Conservation (phyloP, 805 yeast species). For the Starmerella ratchasimensis region DNA sequence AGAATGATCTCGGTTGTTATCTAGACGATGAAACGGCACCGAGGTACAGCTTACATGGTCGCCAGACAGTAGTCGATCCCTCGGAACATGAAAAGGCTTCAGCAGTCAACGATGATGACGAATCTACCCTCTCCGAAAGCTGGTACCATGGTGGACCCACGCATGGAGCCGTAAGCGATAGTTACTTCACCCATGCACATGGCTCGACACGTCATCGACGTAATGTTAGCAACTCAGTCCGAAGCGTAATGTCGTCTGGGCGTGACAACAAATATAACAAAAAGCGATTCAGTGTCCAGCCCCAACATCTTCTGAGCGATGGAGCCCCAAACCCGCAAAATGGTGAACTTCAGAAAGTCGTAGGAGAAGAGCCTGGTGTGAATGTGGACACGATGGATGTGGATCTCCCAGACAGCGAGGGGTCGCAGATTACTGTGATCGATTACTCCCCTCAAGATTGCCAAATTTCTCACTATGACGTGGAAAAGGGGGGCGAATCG, state of each 20-base stretch:
- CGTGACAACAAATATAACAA: neutral
- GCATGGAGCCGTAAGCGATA: no score
- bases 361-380: slow-evolving; percentile 50
- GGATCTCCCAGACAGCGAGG: slow-evolving; percentile 34
- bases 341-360: slow-evolving; percentile 8
- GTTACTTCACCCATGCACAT: no score
- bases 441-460: slow-evolving; percentile 37
- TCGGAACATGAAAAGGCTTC: no score
- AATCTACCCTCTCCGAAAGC: no score
- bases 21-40: no score
- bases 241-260: neutral
- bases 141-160: no score
- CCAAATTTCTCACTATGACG: slow-evolving; percentile 33
- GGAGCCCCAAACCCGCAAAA: neutral
- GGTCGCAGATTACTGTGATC: slow-evolving; percentile 40
- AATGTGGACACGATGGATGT: slow-evolving; percentile 40
- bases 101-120: no score
- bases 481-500: slow-evolving; percentile 23
- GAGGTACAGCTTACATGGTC: no score
- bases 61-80: no score
- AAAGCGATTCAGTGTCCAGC: slow-evolving; percentile 12
- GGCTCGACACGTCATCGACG: slow-evolving; percentile 1
- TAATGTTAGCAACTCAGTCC: neutral
- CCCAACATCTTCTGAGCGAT: slow-evolving; percentile 1
- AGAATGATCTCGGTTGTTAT: no score